phyloP scores from a whole-genome alignment of 1,139 yeast genomes.

The Scheffersomyces illinoinensis region DNA sequence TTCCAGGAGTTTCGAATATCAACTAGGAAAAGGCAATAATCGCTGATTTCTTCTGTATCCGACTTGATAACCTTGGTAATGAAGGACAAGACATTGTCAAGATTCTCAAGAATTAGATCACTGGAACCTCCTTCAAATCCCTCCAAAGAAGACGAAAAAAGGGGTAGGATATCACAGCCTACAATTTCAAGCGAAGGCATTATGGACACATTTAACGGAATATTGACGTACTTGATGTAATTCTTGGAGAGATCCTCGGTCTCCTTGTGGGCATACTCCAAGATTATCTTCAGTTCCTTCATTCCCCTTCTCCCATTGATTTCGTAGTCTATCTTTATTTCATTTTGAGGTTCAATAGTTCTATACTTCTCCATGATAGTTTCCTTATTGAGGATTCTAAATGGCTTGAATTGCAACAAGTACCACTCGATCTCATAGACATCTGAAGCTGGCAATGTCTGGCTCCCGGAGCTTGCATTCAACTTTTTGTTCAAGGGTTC shows the following conservation, averaged over 20 bases:
- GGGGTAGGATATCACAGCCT: slow-evolving; percentile 70
- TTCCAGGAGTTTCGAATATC: slow-evolving; percentile 76
- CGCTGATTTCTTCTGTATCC: slow-evolving; percentile 31
- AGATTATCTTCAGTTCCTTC: slow-evolving; percentile 60
- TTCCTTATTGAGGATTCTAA: slow-evolving; percentile 45
- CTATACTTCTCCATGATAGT: slow-evolving; percentile 32
- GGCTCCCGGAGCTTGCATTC: slow-evolving; percentile 21
- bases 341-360: slow-evolving; percentile 34
- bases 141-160: slow-evolving; percentile 28
- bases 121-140: slow-evolving; percentile 20
- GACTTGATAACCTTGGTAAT: slow-evolving; percentile 17
- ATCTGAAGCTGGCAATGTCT: slow-evolving; percentile 56
- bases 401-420: slow-evolving; percentile 58
- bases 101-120: slow-evolving; percentile 17
- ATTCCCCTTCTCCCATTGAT: slow-evolving; percentile 75
- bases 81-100: slow-evolving; percentile 20
- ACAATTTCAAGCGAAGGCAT: slow-evolving; percentile 71
- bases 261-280: slow-evolving; percentile 63
- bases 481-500: slow-evolving; percentile 55
- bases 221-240: slow-evolving; percentile 55
- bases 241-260: slow-evolving; percentile 21
- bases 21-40: slow-evolving; percentile 62
- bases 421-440: slow-evolving; percentile 76
- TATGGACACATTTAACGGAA: slow-evolving; percentile 70
- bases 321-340: slow-evolving; percentile 53